Percentiles rank a stretch among this genome's conserved stretches.
Conservation (phyloP, 192 early-diverging fungal species). For the Geranomyces michiganensis region DNA sequence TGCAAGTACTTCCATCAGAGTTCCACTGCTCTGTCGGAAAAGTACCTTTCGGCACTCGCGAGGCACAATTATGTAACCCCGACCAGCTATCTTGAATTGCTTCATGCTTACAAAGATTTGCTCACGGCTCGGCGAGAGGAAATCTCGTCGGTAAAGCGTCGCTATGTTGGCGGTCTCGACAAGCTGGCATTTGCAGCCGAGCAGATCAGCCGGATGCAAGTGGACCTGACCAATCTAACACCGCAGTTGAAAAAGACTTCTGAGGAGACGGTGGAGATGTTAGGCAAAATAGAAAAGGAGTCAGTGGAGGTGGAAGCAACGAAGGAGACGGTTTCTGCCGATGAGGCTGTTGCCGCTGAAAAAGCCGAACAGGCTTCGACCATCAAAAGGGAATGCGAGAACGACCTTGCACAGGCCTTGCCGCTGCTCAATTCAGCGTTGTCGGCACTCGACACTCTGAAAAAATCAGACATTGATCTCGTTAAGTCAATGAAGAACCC, state of each 20-base stretch:
- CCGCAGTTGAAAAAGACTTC: conserved; percentile 64
- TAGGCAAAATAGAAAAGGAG: conserved; percentile 63
- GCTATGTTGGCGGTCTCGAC: conserved; percentile 61
- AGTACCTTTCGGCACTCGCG: conserved; percentile 51
- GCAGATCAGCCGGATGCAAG: conserved; percentile 62
- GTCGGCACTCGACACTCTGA: conserved; percentile 60
- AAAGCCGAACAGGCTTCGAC: conserved; percentile 59
- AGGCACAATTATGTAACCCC: conserved; percentile 68
- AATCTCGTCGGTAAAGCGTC: conserved; percentile 48
- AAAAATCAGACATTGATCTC: conserved; percentile 65
- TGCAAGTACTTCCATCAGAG: conserved; percentile 64
- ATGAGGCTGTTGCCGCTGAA: conserved; percentile 58
- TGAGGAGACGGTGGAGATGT: conserved; percentile 65
- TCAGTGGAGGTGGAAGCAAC: conserved; percentile 64
- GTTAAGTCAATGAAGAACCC: conserved; percentile 71
- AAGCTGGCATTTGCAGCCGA: conserved; percentile 64
- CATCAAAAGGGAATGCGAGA: conserved; percentile 63
- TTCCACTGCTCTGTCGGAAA: conserved; percentile 51
- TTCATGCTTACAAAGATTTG: conserved; percentile 58
- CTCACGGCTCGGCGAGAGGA: conserved; percentile 52
- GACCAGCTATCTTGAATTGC: conserved; percentile 60
- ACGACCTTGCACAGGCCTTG: conserved; percentile 61
- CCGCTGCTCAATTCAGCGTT: conserved; percentile 62
- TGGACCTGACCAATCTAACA: conserved; percentile 56
- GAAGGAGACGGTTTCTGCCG: conserved; percentile 56